Percentiles rank a stretch among this genome's conserved stretches.
Evolutionary conservation across 192 early-diverging fungal species (phyloP).

Genomic region (Funneliformis mosseae): DNA sequence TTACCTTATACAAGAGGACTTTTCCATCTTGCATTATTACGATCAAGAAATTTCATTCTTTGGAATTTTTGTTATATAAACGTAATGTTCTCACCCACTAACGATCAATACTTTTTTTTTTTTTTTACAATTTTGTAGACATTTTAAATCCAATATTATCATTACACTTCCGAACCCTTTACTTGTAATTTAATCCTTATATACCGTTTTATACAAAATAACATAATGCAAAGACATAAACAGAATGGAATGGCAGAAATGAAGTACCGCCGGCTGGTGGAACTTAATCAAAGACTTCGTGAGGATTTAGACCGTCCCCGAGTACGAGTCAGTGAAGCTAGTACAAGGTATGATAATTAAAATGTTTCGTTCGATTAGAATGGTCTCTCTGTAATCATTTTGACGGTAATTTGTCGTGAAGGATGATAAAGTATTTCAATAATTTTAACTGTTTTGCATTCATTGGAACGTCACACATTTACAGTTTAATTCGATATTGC

Average conservation of each 20-base stretch:
- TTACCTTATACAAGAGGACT: not conserved
- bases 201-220: not conserved
- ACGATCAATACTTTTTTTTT: not conserved
- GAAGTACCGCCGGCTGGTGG: conserved; percentile 18
- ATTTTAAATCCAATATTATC: not conserved
- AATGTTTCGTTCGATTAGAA: not conserved
- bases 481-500: conserved; percentile 46
- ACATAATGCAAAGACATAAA: conserved; percentile 29
- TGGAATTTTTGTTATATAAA: not conserved
- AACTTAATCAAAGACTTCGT: conserved; percentile 29
- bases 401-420: not conserved
- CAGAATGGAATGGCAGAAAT: conserved; percentile 8
- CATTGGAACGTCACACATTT: not conserved
- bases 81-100: not conserved
- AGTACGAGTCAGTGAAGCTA: conserved; percentile 28
- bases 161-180: not conserved
- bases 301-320: conserved; percentile 28
- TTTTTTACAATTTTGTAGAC: not conserved
- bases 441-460: not conserved
- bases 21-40: not conserved
- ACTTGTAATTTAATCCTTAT: not conserved
- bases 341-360: conserved; percentile 2
- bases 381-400: not conserved
- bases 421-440: not conserved
- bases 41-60: not conserved